phyloP scores from a whole-genome alignment of 1,284 basidiomycete species.

The Coniferiporia weirii region DNA sequence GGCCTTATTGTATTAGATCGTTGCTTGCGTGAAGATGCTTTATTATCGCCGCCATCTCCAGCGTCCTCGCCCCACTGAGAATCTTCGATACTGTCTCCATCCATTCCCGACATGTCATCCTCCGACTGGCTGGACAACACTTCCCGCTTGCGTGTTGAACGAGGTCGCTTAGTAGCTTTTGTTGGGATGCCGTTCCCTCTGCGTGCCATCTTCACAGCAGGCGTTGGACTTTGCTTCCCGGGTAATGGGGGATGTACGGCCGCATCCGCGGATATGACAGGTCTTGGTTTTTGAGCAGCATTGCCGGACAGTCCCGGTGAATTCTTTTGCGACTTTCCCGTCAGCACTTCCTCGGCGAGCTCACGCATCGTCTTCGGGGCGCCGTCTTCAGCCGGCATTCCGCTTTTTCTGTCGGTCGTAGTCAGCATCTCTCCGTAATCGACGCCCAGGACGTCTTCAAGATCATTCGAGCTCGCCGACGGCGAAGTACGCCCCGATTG shows the following conservation, averaged over 20 bases:
- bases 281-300: background rate
- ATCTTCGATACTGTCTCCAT: slow-evolving; percentile 24
- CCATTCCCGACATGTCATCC: slow-evolving; percentile 13
- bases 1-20: slow-evolving; percentile 12
- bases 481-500: background rate
- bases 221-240: background rate
- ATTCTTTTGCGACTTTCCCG: slow-evolving; percentile 16
- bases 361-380: slow-evolving; percentile 60
- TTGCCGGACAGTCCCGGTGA: background rate
- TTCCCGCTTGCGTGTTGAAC: background rate
- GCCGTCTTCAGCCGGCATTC: slow-evolving; percentile 19
- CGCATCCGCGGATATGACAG: background rate
- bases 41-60: slow-evolving; percentile 5
- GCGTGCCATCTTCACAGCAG: background rate
- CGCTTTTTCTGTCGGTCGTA: slow-evolving; percentile 14
- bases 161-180: background rate
- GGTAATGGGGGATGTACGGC: background rate
- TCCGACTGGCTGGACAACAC: background rate
- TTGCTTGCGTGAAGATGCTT: background rate
- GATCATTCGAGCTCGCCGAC: background rate
- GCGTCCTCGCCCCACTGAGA: slow-evolving; percentile 17
- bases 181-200: background rate
- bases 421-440: slow-evolving; percentile 3
- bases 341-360: slow-evolving; percentile 47
- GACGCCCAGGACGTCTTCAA: background rate